These are phyloP conservation scores for Colletotrichum incanum DNA, from an alignment of 2,329 filamentous ascomycete genomes.

Conservation along the genomic window DNA sequence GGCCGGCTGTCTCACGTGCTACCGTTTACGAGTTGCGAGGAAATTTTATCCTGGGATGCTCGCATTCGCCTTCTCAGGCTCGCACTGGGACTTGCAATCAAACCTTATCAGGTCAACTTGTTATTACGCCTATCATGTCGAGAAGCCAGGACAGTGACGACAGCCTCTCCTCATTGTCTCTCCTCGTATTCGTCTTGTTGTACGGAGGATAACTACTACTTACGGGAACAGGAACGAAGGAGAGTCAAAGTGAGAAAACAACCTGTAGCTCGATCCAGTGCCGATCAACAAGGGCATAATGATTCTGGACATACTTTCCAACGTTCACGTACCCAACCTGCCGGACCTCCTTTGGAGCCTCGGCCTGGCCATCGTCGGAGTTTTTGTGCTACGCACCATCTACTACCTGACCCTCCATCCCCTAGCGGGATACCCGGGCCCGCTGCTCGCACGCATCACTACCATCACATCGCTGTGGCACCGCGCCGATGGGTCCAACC, in stretches of 20 bases:
- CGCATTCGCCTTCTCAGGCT: neutral
- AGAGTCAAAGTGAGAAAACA: neutral
- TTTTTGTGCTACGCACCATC: conserved; percentile 31
- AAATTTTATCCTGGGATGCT: conserved; percentile 18
- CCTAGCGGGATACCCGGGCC: conserved; percentile 37
- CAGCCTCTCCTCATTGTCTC: neutral
- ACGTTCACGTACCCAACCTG: neutral
- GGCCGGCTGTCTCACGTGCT: neutral
- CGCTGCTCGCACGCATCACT: conserved; percentile 34
- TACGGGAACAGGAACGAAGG: neutral
- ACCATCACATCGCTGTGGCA: conserved; percentile 32
- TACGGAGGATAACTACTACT: conserved; percentile 10
- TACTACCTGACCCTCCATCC: conserved; percentile 40
- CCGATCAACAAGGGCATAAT: conserved; percentile 15
- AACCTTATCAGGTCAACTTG: neutral
- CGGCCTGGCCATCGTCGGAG: conserved; percentile 15
- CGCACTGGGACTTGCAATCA: neutral
- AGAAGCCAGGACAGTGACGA: conserved; percentile 1
- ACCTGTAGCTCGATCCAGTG: conserved; percentile 1
- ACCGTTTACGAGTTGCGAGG: conserved; percentile 10
- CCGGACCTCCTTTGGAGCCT: conserved; percentile 14
- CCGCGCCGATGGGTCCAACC: conserved; percentile 38
- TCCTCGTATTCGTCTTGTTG: conserved; percentile 2
- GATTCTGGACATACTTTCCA: conserved; percentile 18
- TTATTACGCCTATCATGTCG: neutral